phyloP scores from a whole-genome alignment of 192 early-diverging fungal species.

The Backusella australiensis region DNA sequence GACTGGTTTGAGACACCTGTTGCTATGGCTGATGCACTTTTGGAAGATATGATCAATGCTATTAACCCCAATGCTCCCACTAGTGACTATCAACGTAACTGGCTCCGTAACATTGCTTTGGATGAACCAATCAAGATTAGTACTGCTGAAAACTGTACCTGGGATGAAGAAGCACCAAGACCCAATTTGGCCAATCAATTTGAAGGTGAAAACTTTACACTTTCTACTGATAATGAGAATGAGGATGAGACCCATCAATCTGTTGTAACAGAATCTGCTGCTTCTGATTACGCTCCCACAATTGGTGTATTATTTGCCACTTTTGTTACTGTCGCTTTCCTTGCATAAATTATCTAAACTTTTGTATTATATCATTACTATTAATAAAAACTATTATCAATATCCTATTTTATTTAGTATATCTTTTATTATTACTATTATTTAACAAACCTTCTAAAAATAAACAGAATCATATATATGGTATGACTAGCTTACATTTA shows the following conservation, averaged over 20 bases:
- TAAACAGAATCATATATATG: too few species aligned
- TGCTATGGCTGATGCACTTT: slow-evolving; percentile 68
- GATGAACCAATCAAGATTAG: slow-evolving; percentile 46
- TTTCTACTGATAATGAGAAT: background rate
- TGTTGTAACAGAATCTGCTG: background rate
- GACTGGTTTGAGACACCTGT: slow-evolving; percentile 73
- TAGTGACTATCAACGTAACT: slow-evolving; percentile 51
- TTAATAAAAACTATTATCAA: background rate
- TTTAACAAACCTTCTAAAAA: background rate
- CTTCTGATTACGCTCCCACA: background rate
- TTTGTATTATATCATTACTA: background rate
- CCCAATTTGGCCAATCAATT: slow-evolving; percentile 26
- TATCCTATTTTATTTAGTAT: background rate
- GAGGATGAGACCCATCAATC: background rate
- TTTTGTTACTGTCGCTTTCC: background rate
- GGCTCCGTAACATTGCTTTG: slow-evolving; percentile 71
- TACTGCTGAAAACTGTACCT: slow-evolving; percentile 53
- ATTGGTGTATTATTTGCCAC: background rate
- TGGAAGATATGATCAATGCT: slow-evolving; percentile 69
- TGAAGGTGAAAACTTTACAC: slow-evolving; percentile 5
- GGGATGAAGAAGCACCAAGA: slow-evolving; percentile 22
- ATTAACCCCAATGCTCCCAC: slow-evolving; percentile 55
- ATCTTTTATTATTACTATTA: background rate
- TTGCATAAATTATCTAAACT: background rate
- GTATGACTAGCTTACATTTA: too few species aligned